phyloP scores from a whole-genome alignment of 129 eudicot species.

The Flaveria trinervia region DNA sequence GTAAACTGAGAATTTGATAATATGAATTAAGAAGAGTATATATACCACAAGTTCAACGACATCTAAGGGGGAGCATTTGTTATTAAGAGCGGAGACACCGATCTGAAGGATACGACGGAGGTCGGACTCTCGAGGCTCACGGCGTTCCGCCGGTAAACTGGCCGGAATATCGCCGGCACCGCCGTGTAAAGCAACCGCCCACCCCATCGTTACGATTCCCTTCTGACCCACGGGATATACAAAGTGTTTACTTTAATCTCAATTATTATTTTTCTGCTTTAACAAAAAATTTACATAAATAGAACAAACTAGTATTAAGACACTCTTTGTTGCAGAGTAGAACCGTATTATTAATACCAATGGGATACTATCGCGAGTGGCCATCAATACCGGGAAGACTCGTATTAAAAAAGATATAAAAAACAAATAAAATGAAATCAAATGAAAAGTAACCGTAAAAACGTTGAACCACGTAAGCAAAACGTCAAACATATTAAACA shows the following conservation, averaged over 20 bases:
- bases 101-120: constrained; percentile 73
- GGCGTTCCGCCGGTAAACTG: constrained; percentile 54
- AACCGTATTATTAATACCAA: too few species aligned
- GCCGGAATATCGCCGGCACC: constrained; percentile 88
- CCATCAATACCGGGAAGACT: too few species aligned
- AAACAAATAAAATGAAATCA: too few species aligned
- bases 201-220: constrained; percentile 52
- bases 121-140: constrained; percentile 57
- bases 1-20: neutral
- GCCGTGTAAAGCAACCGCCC: constrained; percentile 98
- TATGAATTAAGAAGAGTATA: constrained; percentile 15
- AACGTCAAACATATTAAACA: too few species aligned
- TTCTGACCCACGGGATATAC: neutral
- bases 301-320: too few species aligned
- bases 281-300: too few species aligned
- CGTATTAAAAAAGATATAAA: too few species aligned
- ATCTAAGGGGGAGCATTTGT: constrained; percentile 56
- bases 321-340: too few species aligned
- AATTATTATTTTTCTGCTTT: neutral
- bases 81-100: constrained; percentile 69
- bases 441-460: too few species aligned
- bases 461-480: too few species aligned
- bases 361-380: too few species aligned
- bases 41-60: constrained; percentile 89
- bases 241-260: neutral